These are phyloP conservation scores for Ephemerocybe angulata DNA, from an alignment of 768 basidiomycete genomes.

Conservation along the genomic window DNA sequence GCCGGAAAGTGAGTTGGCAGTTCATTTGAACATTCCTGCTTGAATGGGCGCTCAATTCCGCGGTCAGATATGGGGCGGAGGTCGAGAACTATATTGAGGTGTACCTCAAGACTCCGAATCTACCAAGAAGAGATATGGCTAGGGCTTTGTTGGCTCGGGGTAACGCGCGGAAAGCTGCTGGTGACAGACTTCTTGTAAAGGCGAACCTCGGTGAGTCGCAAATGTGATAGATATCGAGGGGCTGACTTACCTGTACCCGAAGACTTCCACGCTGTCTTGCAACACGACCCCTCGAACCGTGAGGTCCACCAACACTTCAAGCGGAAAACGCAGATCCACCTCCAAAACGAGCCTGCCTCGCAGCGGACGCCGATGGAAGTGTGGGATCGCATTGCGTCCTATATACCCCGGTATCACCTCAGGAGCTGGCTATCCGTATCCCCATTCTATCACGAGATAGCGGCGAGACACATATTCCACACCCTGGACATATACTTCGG, in stretches of 20 bases:
- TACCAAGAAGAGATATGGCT: conserved; percentile 47
- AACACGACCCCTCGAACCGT: conserved; percentile 56
- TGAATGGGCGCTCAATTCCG: not conserved
- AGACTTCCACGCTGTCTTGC: conserved; percentile 61
- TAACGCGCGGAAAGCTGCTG: conserved; percentile 52
- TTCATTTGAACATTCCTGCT: not conserved
- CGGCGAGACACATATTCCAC: conserved; percentile 61
- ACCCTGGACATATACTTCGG: conserved; percentile 67
- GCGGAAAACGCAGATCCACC: conserved; percentile 50
- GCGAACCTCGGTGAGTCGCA: conserved; percentile 62
- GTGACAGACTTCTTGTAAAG: conserved; percentile 51
- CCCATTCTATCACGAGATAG: conserved; percentile 60
- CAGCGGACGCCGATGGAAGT: conserved; percentile 63
- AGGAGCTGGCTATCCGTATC: conserved; percentile 69
- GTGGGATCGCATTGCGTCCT: conserved; percentile 62
- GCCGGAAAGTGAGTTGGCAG: conserved; percentile 42
- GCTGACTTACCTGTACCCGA: not conserved
- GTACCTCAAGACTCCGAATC: conserved; percentile 57
- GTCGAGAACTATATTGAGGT: conserved; percentile 67
- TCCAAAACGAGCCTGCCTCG: conserved; percentile 51
- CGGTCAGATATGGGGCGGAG: conserved; percentile 53
- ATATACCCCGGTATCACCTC: conserved; percentile 62
- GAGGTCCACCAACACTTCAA: conserved; percentile 50
- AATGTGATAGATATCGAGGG: not conserved
- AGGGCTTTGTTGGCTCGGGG: conserved; percentile 57